Percentiles rank a stretch among this genome's conserved stretches.
phyloP scores from a whole-genome alignment of 768 basidiomycete genomes.

The Agaricus subrufescens region DNA sequence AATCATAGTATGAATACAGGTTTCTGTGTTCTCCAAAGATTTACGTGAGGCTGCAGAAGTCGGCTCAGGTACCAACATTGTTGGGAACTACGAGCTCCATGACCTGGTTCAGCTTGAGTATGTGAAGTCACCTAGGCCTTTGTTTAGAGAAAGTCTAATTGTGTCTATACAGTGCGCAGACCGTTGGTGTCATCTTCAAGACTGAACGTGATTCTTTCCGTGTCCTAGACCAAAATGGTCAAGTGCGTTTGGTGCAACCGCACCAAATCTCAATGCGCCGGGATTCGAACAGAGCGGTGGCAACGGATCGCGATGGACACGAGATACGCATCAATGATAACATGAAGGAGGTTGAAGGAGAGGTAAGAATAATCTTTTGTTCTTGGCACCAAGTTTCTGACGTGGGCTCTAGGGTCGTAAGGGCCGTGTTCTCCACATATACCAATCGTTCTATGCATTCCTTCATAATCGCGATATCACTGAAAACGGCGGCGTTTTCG shows the following conservation, averaged over 20 bases:
- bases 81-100: constrained; percentile 93
- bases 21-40: constrained; percentile 97
- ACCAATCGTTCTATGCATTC: constrained; percentile 93
- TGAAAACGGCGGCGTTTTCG: constrained; percentile 94
- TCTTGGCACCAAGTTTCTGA: background rate
- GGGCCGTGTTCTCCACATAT: constrained; percentile 89
- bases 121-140: constrained; percentile 32
- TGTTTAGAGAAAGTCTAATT: constrained; percentile 6
- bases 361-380: constrained; percentile 44
- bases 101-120: constrained; percentile 97
- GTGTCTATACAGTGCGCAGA: constrained; percentile 59
- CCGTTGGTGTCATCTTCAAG: constrained; percentile 96
- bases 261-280: constrained; percentile 93
- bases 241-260: constrained; percentile 84
- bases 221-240: constrained; percentile 91
- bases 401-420: constrained; percentile 55
- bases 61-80: constrained; percentile 83
- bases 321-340: constrained; percentile 86
- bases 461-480: constrained; percentile 85
- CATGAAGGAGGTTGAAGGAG: constrained; percentile 88
- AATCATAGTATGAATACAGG: constrained; percentile 36
- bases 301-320: constrained; percentile 84
- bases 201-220: constrained; percentile 96
- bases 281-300: constrained; percentile 77
- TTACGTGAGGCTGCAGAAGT: constrained; percentile 96